These are phyloP conservation scores for Filosporella fistucella DNA, from an alignment of 495 filamentous ascomycete species.

Conservation along the genomic window DNA sequence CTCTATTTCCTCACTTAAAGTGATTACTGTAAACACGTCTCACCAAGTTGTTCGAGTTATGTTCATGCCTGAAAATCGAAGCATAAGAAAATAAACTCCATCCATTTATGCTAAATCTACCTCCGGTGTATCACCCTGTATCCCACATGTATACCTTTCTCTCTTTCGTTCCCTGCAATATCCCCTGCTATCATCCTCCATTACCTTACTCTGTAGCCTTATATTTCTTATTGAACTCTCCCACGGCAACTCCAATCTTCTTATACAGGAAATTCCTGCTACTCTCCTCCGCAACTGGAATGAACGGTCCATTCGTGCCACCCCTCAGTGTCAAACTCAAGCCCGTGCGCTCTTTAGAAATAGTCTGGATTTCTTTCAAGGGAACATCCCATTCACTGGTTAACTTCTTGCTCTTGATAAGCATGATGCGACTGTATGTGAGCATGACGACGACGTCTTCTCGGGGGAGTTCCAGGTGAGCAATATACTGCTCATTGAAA, in stretches of 20 bases:
- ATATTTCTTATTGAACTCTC: conserved; percentile 52
- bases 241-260: conserved; percentile 52
- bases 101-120: too few species aligned
- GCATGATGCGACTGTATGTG: conserved; percentile 87
- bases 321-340: conserved; percentile 85
- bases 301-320: conserved; percentile 89
- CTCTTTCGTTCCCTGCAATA: conserved; percentile 13
- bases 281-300: conserved; percentile 87
- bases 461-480: conserved; percentile 84
- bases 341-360: conserved; percentile 92
- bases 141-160: too few species aligned
- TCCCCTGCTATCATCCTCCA: neutral
- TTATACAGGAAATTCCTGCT: conserved; percentile 79
- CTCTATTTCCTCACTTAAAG: too few species aligned
- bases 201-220: conserved; percentile 24
- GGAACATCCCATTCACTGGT: conserved; percentile 92
- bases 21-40: too few species aligned
- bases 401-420: conserved; percentile 79
- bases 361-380: conserved; percentile 93
- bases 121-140: too few species aligned
- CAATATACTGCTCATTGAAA: conserved; percentile 97
- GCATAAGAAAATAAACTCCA: too few species aligned
- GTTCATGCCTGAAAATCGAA: too few species aligned
- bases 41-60: too few species aligned
- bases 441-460: conserved; percentile 94